A percentile compares a stretch with the other conserved stretches of the same genome.
phyloP scores from a whole-genome alignment of 345 rosid species.

The Lumnitzera racemosa region DNA sequence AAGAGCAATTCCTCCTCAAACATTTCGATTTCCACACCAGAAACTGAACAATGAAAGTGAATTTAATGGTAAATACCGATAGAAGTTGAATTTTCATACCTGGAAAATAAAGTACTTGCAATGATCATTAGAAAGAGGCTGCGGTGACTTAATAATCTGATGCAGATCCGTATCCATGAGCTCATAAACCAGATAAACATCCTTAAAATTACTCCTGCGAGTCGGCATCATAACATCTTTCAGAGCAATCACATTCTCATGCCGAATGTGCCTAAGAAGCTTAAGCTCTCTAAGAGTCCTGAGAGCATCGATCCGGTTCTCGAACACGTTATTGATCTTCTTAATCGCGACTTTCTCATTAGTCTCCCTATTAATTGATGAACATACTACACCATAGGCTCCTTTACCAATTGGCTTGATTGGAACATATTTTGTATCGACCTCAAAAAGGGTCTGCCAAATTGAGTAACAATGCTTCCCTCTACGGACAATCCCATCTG shows the following conservation, averaged over 20 bases:
- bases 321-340: constrained; percentile 78
- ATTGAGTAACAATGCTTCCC: constrained; percentile 82
- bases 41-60: neutral
- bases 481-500: constrained; percentile 46
- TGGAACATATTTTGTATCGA: constrained; percentile 76
- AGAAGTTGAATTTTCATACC: constrained; percentile 24
- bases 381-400: constrained; percentile 82
- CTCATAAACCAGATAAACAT: constrained; percentile 85
- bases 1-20: neutral
- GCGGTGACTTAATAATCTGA: constrained; percentile 72
- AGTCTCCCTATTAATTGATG: constrained; percentile 68
- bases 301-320: constrained; percentile 52
- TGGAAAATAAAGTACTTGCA: constrained; percentile 77
- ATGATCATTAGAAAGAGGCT: constrained; percentile 68
- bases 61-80: neutral
- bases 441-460: constrained; percentile 84
- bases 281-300: constrained; percentile 73
- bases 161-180: constrained; percentile 92
- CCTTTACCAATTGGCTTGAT: constrained; percentile 87
- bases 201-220: constrained; percentile 48
- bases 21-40: neutral
- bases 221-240: constrained; percentile 83
- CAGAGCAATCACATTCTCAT: constrained; percentile 71
- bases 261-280: constrained; percentile 70
- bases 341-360: constrained; percentile 82